A percentile compares a stretch with the other conserved stretches of the same genome.
These are phyloP conservation scores for Starmera quercuum DNA, from an alignment of 805 yeast species.

Conservation along the genomic window DNA sequence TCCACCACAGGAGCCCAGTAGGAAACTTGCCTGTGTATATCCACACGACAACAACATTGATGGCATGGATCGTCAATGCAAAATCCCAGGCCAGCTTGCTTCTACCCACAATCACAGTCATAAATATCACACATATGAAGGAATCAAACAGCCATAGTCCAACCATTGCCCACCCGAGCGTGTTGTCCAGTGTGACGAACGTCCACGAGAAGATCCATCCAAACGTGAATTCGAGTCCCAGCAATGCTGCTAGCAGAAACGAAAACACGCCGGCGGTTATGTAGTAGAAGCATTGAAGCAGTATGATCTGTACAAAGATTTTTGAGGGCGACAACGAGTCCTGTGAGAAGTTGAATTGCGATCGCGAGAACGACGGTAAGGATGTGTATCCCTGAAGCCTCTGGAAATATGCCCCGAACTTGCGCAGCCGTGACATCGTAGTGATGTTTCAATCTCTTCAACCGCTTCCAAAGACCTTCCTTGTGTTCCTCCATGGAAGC, in stretches of 20 bases:
- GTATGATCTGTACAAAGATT: constrained; percentile 62
- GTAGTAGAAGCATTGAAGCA: constrained; percentile 76
- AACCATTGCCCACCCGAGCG: constrained; percentile 71
- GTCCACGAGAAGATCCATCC: constrained; percentile 81
- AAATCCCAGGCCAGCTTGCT: constrained; percentile 95
- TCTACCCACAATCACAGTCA: constrained; percentile 84
- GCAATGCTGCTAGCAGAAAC: constrained; percentile 53
- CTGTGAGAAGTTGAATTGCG: neutral
- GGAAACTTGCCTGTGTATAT: constrained; percentile 64
- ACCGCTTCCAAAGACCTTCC: too few species aligned
- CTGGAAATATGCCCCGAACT: neutral
- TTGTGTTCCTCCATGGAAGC: too few species aligned
- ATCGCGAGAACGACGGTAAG: neutral
- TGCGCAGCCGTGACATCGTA: too few species aligned
- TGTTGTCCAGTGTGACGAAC: constrained; percentile 60
- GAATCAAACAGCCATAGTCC: constrained; percentile 79
- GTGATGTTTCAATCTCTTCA: too few species aligned
- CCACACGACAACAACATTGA: constrained; percentile 68
- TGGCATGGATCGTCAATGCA: constrained; percentile 84
- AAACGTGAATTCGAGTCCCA: constrained; percentile 62
- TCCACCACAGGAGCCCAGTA: constrained; percentile 73
- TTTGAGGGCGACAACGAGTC: constrained; percentile 51
- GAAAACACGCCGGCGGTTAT: constrained; percentile 61
- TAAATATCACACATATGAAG: constrained; percentile 72
- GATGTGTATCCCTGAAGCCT: neutral